Evolutionary conservation across 306 rosid species (phyloP).

Genomic region (Prunus padus): DNA sequence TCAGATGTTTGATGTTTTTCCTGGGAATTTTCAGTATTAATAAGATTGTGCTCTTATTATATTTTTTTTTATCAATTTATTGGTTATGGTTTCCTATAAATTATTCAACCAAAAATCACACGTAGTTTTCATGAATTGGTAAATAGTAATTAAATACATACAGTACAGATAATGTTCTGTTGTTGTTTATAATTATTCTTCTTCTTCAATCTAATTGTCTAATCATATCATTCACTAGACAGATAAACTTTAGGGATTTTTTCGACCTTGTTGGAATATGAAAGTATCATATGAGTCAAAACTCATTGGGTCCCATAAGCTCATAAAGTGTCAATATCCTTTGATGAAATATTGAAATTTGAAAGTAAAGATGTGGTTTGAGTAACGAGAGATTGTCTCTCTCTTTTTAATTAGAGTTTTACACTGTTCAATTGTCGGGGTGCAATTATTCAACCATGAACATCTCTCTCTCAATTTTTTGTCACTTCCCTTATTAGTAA

Average conservation of each 20-base stretch:
- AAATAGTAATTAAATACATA: too few species aligned
- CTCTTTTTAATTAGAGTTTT: slow-evolving; percentile 21
- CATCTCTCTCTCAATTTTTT: neutral
- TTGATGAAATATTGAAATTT: slow-evolving; percentile 23
- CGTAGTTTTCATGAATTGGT: too few species aligned
- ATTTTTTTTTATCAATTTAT: neutral
- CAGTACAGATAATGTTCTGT: neutral
- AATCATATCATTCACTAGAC: slow-evolving; percentile 18
- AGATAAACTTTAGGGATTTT: neutral
- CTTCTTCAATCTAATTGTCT: slow-evolving; percentile 6
- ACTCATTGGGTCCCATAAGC: slow-evolving; percentile 18
- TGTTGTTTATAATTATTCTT: neutral
- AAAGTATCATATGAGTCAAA: slow-evolving; percentile 29
- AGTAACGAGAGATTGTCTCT: neutral
- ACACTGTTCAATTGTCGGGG: slow-evolving; percentile 24
- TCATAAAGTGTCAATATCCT: slow-evolving; percentile 11
- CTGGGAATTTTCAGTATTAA: neutral
- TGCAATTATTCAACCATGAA: slow-evolving; percentile 19
- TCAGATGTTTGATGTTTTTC: neutral
- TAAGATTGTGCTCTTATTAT: neutral
- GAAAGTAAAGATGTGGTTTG: slow-evolving; percentile 3
- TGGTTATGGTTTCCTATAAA: neutral
- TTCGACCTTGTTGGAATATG: neutral
- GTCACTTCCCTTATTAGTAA: too few species aligned
- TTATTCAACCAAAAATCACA: too few species aligned